Base-by-base conservation (phyloP, 2,329 filamentous ascomycete species). In the Trichoderma endophyticum region DNA sequence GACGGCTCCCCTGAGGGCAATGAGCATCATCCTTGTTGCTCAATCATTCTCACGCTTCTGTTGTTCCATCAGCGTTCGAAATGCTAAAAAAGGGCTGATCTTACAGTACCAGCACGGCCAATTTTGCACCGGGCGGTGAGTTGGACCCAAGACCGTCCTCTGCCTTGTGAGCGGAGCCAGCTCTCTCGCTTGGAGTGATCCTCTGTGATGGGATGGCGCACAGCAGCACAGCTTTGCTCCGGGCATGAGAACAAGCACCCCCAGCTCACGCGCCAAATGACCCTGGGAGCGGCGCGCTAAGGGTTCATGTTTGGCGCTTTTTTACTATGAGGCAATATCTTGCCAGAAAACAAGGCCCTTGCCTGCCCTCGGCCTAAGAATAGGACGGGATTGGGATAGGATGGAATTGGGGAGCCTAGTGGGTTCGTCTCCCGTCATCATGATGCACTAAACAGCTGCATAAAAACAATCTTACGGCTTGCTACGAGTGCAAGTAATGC, bases 301-400 rank as follows among this genome's bases (percentile, higher is more conserved):
- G n/a, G 28, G 39, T 54, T 26, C 57, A 60, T 60, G 62, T 43
- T 64, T 65, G 18, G 39, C 28, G 43, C n/a, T 8, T 26, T 64
- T 57, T 71, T 71, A 64, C 21, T 71, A 71, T 71, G 68, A 71
- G 68, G 68, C 68, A 70, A 71, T 71, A 63, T 56, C 30, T 54
- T 4, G 59, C 57, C 51, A 24, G 63, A 28, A 30, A 67, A 51
- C 63, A 56, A 66, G 30, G 63, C 48, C 43, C 34, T 28, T 39
- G 21, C 26, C n/a, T 18, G 24, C 3, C 63, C 48, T 51, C 48
- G 48, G 28, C 56, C 56, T 51, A 48, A 61, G 36, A 51, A 69
- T 61, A 48, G 66, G 39, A 32, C 28, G 28, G 66, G 36, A 32
- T 67, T 30, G 43, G 43, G 36, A 63, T 39, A 43, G 14, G 34